A percentile compares a stretch with the other conserved stretches of the same genome.
These are phyloP conservation scores for Lentinula raphanica DNA, from an alignment of 768 basidiomycete species.

Conservation along the genomic window DNA sequence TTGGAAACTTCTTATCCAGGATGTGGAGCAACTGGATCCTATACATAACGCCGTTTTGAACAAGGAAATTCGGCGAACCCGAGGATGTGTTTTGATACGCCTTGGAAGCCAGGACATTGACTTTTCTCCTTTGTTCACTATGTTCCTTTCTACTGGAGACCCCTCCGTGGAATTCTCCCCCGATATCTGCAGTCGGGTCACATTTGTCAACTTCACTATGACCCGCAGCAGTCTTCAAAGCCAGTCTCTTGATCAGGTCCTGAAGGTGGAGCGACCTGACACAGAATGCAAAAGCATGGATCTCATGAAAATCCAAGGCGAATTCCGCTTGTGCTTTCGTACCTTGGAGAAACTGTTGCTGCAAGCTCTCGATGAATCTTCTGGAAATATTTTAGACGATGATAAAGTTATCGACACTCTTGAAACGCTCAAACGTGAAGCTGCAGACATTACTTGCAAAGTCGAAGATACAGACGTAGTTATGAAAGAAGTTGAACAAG, in stretches of 20 bases:
- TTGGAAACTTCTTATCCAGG: slow-evolving; percentile 97
- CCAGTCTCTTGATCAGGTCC: slow-evolving; percentile 93
- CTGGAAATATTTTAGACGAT: slow-evolving; percentile 96
- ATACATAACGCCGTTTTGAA: slow-evolving; percentile 97
- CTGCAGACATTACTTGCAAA: slow-evolving; percentile 91
- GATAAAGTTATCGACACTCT: slow-evolving; percentile 97
- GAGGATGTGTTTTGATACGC: slow-evolving; percentile 94
- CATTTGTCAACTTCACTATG: slow-evolving; percentile 97
- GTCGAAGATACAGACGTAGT: slow-evolving; percentile 94
- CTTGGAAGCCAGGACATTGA: slow-evolving; percentile 98
- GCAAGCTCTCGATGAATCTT: slow-evolving; percentile 93
- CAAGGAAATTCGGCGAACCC: slow-evolving; percentile 91
- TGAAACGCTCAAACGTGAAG: slow-evolving; percentile 93
- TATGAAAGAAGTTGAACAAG: slow-evolving; percentile 94
- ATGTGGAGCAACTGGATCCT: slow-evolving; percentile 96
- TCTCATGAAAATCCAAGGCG: slow-evolving; percentile 96
- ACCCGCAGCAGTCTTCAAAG: slow-evolving; percentile 97
- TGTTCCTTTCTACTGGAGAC: slow-evolving; percentile 97
- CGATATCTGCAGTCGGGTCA: slow-evolving; percentile 96
- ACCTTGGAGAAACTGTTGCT: slow-evolving; percentile 90
- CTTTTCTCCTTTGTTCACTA: slow-evolving; percentile 98
- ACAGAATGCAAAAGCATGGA: slow-evolving; percentile 94
- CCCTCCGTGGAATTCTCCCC: slow-evolving; percentile 97
- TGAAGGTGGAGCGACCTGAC: slow-evolving; percentile 95
- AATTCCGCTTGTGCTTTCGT: slow-evolving; percentile 88